phyloP scores from a whole-genome alignment of 257 asterid genomes.

The Penstemon eatonii region DNA sequence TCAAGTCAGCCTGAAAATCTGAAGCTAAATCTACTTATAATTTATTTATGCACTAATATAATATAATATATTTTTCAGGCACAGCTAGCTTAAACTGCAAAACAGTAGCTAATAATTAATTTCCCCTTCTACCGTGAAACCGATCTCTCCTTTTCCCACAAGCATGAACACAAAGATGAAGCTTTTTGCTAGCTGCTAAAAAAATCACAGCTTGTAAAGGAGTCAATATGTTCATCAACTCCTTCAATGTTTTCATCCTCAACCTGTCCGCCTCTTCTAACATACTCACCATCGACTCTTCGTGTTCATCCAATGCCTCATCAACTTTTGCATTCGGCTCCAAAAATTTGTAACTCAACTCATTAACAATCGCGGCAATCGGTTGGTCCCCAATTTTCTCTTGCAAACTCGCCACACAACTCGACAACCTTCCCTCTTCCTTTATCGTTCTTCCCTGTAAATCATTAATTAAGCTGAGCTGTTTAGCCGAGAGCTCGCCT shows the following conservation, averaged over 20 bases:
- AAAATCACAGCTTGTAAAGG: slow-evolving; percentile 26
- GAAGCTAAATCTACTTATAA: too few relatives aligned
- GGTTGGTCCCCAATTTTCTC: slow-evolving; percentile 44
- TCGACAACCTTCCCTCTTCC: slow-evolving; percentile 39
- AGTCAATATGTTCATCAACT: slow-evolving; percentile 36
- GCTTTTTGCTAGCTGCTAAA: too few relatives aligned
- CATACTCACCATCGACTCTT: slow-evolving; percentile 26
- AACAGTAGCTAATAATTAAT: too few relatives aligned
- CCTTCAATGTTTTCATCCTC: slow-evolving; percentile 45
- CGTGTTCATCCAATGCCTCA: slow-evolving; percentile 43
- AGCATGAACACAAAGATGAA: too few relatives aligned
- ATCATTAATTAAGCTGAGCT: slow-evolving; percentile 35
- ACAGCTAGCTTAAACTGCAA: too few relatives aligned
- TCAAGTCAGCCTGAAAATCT: too few relatives aligned
- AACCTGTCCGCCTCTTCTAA: slow-evolving; percentile 47
- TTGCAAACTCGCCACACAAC: slow-evolving; percentile 41
- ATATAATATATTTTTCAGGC: too few relatives aligned
- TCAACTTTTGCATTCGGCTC: slow-evolving; percentile 9
- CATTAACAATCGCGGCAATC: slow-evolving; percentile 30
- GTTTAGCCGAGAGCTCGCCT: slow-evolving; percentile 35
- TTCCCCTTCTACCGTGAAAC: too few relatives aligned
- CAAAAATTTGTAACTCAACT: not conserved
- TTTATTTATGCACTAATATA: too few relatives aligned
- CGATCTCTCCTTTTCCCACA: too few relatives aligned
- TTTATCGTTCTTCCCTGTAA: slow-evolving; percentile 39